Evolutionary conservation across 164 flowering plant genomes (phyloP).

Genomic region (Aristolochia fimbriata): DNA sequence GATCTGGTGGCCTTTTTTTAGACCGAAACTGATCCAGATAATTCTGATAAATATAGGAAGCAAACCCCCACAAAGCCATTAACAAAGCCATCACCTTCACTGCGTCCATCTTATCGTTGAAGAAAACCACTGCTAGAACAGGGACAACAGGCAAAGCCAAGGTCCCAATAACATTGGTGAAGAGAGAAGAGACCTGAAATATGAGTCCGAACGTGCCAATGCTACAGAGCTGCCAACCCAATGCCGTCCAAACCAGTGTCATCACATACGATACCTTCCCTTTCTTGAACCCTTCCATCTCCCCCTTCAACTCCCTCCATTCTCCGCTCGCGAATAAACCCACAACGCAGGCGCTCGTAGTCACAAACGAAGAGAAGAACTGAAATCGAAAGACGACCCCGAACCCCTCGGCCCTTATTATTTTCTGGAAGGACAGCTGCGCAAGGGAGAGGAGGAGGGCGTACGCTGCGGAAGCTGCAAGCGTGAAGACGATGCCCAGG

Average conservation of each 20-base stretch:
- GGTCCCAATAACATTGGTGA: conserved; percentile 24
- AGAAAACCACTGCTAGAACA: conserved; percentile 15
- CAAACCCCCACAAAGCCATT: conserved; percentile 24
- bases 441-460: conserved; percentile 18
- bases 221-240: conserved; percentile 19
- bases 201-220: conserved; percentile 20
- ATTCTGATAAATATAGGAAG: conserved; percentile 22
- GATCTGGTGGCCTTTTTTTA: background rate
- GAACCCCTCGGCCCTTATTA: conserved; percentile 13
- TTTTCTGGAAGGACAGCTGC: conserved; percentile 17
- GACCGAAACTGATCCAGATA: conserved; percentile 15
- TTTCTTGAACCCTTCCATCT: conserved; percentile 11
- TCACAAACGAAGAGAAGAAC: conserved; percentile 15
- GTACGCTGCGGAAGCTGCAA: conserved; percentile 22
- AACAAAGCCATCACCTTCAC: conserved; percentile 26
- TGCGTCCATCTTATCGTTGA: conserved; percentile 27
- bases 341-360: conserved; percentile 15
- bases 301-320: conserved; percentile 17
- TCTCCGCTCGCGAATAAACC: conserved; percentile 27
- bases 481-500: conserved; percentile 18
- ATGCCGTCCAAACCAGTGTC: conserved; percentile 21
- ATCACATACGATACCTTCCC: conserved; percentile 21
- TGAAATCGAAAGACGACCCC: conserved; percentile 16
- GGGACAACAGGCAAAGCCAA: conserved; percentile 22
- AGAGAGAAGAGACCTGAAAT: conserved; percentile 22